These are phyloP conservation scores for Phytophthora constricta DNA, from an alignment of 352 stramenopile species.

Conservation along the genomic window DNA sequence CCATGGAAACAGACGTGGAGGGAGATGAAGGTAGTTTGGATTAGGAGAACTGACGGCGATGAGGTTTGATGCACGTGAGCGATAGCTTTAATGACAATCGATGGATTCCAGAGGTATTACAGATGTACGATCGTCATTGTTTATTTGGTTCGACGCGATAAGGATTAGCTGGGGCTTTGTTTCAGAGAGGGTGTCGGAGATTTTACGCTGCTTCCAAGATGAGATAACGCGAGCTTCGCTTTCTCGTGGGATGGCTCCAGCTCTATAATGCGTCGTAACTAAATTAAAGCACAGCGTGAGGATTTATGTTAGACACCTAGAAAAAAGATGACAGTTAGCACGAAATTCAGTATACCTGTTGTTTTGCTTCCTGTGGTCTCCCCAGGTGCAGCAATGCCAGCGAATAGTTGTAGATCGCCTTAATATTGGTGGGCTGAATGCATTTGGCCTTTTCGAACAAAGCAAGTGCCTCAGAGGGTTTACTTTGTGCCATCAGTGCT, in stretches of 20 bases:
- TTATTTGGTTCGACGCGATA: too few species aligned
- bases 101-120: too few species aligned
- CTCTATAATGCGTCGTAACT: conserved; percentile 45
- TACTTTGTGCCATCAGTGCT: conserved; percentile 50
- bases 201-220: conserved; percentile 16
- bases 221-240: conserved; percentile 37
- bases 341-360: conserved; percentile 49
- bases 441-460: conserved; percentile 49
- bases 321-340: conserved; percentile 13
- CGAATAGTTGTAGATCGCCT: conserved; percentile 65
- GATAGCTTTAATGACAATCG: too few species aligned
- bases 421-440: conserved; percentile 62
- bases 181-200: too few species aligned
- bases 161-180: too few species aligned
- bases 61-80: too few species aligned
- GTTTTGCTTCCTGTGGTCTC: conserved; percentile 28
- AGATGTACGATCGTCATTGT: too few species aligned
- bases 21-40: too few species aligned
- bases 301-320: not conserved
- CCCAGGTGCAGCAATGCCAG: conserved; percentile 57
- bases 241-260: conserved; percentile 50
- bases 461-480: conserved; percentile 42
- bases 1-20: too few species aligned
- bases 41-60: too few species aligned
- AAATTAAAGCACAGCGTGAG: conserved; percentile 2